Conservation (phyloP, 805 yeast genomes). For the Gaillardinia entomophila region DNA sequence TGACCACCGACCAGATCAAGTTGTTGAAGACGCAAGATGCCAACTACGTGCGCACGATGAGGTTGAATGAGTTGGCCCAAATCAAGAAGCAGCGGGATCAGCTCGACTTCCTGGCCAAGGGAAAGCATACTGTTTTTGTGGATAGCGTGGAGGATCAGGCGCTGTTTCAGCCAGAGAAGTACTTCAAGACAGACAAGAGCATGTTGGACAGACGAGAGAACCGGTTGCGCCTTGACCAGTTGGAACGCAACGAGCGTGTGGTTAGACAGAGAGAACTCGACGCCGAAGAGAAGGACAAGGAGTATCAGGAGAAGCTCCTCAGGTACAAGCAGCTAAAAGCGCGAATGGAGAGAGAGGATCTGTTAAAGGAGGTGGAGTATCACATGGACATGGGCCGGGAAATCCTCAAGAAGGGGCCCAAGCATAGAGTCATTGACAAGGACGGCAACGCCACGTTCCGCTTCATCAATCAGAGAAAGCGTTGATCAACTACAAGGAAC, state of each 20-base stretch:
- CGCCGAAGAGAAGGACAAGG: conserved; percentile 28
- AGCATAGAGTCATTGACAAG: conserved; percentile 63
- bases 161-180: conserved; percentile 55
- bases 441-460: conserved; percentile 70
- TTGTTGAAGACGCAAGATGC: conserved; percentile 87
- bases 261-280: conserved; percentile 18
- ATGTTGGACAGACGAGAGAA: conserved; percentile 64
- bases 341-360: conserved; percentile 63
- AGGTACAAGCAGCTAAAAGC: conserved; percentile 55
- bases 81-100: conserved; percentile 51
- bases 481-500: conserved; percentile 16
- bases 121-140: conserved; percentile 83
- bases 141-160: conserved; percentile 53
- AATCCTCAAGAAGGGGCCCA: conserved; percentile 84
- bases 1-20: conserved; percentile 71
- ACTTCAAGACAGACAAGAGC: conserved; percentile 65
- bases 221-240: conserved; percentile 58
- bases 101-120: conserved; percentile 49
- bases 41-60: conserved; percentile 73
- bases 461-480: conserved; percentile 79
- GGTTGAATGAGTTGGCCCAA: conserved; percentile 62
- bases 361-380: conserved; percentile 62
- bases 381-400: conserved; percentile 77
- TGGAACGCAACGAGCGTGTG: conserved; percentile 35
- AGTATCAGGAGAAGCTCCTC: conserved; percentile 52